Evolutionary conservation across 1,284 basidiomycete species (phyloP).

Genomic region (Ceratobasidium sp.): DNA sequence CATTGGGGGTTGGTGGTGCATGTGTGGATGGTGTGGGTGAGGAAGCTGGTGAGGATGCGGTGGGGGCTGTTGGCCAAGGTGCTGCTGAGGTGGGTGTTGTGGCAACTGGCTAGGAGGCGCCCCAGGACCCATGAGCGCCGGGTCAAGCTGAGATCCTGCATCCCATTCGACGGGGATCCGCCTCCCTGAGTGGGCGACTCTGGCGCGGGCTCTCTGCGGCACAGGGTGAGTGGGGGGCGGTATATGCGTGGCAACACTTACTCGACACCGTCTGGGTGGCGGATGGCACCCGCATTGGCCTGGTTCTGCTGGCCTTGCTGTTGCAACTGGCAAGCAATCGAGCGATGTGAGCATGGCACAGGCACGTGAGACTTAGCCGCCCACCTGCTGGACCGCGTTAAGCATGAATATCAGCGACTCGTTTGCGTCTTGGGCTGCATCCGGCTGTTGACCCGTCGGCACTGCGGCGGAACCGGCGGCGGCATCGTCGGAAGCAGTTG

Average conservation of each 20-base stretch:
- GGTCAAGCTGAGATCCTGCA: slow-evolving; percentile 31
- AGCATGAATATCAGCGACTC: slow-evolving; percentile 23
- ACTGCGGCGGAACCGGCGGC: not conserved
- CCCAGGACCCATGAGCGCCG: slow-evolving; percentile 18
- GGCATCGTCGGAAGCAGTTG: slow-evolving; percentile 1
- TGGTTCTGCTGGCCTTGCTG: slow-evolving; percentile 27
- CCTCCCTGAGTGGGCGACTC: not conserved
- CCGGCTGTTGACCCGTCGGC: not conserved
- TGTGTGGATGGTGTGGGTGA: slow-evolving; percentile 20
- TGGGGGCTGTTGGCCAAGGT: slow-evolving; percentile 4
- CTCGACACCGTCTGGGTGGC: not conserved
- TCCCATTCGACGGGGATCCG: slow-evolving; percentile 1
- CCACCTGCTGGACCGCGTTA: slow-evolving; percentile 30
- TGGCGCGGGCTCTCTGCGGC: not conserved
- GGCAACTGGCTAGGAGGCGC: not conserved
- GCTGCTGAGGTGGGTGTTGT: not conserved
- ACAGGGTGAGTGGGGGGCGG: not conserved
- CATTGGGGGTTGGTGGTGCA: slow-evolving; percentile 13
- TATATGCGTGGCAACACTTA: slow-evolving; percentile 10
- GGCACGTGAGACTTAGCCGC: not conserved
- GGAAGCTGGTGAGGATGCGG: slow-evolving; percentile 1
- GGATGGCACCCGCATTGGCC: not conserved
- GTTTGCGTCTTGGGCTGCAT: slow-evolving; percentile 2
- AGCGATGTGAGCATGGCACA: not conserved
- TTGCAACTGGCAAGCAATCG: slow-evolving; percentile 11